Percentiles rank a stretch among this genome's conserved stretches.
These are phyloP conservation scores for Nitzschia palea DNA, from an alignment of 108 stramenopile genomes.

Conservation along the genomic window DNA sequence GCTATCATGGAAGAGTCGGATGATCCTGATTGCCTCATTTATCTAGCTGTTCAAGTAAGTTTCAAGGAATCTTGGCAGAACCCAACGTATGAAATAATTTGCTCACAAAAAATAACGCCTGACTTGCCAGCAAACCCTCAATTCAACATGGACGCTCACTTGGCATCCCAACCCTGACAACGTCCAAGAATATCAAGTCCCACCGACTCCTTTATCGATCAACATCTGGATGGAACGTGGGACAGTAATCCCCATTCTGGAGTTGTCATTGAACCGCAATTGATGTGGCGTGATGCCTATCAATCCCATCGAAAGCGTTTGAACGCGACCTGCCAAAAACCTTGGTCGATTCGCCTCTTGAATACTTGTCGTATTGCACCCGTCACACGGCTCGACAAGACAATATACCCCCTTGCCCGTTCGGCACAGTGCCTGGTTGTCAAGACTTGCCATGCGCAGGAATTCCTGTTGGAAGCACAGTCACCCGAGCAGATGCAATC, in stretches of 20 bases:
- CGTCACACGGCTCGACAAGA: neutral
- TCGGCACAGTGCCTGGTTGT: slow-evolving; percentile 16
- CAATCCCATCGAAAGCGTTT: slow-evolving; percentile 31
- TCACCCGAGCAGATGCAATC: neutral
- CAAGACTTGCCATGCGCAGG: slow-evolving; percentile 30
- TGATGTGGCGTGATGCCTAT: slow-evolving; percentile 48
- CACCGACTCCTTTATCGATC: slow-evolving; percentile 24
- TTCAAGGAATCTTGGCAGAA: too few species aligned
- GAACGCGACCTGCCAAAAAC: slow-evolving; percentile 31
- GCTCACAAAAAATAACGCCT: too few species aligned
- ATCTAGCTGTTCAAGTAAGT: slow-evolving; percentile 20
- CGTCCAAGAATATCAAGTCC: slow-evolving; percentile 22
- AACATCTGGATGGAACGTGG: slow-evolving; percentile 47
- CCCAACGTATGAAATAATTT: too few species aligned
- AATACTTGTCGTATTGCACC: slow-evolving; percentile 38
- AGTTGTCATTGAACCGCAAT: slow-evolving; percentile 32
- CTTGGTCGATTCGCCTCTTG: slow-evolving; percentile 40
- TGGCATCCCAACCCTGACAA: slow-evolving; percentile 41
- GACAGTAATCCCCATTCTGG: slow-evolving; percentile 29
- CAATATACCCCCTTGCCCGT: slow-evolving; percentile 32
- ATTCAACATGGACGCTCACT: slow-evolving; percentile 39
- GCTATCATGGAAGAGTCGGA: neutral
- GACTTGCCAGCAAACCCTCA: slow-evolving; percentile 35
- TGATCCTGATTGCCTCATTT: neutral
- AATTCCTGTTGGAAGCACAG: slow-evolving; percentile 36